A percentile compares a stretch with the other conserved stretches of the same genome.
These are phyloP conservation scores for Lignosus rhinocerotis DNA, from an alignment of 1,284 basidiomycete genomes.

Conservation along the genomic window DNA sequence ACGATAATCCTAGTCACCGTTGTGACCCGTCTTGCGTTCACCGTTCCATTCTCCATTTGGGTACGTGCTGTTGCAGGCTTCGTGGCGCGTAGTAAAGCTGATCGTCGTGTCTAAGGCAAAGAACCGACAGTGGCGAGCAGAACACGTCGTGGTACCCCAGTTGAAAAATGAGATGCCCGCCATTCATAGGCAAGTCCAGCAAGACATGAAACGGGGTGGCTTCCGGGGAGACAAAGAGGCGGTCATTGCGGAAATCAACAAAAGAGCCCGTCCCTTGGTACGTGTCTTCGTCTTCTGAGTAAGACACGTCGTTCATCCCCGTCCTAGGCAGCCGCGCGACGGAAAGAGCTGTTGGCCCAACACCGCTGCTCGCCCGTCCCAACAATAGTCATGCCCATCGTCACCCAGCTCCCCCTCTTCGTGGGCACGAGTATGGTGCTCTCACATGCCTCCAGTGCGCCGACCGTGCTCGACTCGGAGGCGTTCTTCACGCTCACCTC, in stretches of 20 bases:
- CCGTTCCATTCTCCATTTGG: slow-evolving; percentile 82
- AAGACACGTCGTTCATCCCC: slow-evolving; percentile 1
- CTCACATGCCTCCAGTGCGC: slow-evolving; percentile 53
- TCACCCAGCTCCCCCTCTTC: slow-evolving; percentile 76
- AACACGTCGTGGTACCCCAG: slow-evolving; percentile 70
- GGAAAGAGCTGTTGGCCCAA: slow-evolving; percentile 57
- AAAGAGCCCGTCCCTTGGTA: slow-evolving; percentile 47
- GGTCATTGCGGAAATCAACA: slow-evolving; percentile 47
- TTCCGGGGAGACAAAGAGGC: slow-evolving; percentile 56
- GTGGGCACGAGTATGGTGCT: slow-evolving; percentile 63
- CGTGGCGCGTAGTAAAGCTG: background rate
- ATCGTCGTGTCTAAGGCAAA: slow-evolving; percentile 48
- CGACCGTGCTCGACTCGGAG: slow-evolving; percentile 71
- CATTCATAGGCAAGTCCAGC: slow-evolving; percentile 52
- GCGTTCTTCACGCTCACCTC: slow-evolving; percentile 73
- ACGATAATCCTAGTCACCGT: slow-evolving; percentile 79
- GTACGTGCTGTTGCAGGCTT: slow-evolving; percentile 43
- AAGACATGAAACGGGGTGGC: slow-evolving; percentile 58
- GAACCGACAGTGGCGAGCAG: slow-evolving; percentile 60
- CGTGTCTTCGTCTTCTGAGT: slow-evolving; percentile 6
- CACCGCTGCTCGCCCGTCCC: slow-evolving; percentile 59
- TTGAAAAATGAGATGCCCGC: slow-evolving; percentile 55
- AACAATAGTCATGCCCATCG: slow-evolving; percentile 62
- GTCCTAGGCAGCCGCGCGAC: slow-evolving; percentile 53
- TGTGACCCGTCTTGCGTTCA: slow-evolving; percentile 59